Evolutionary conservation across 331 rosid species (phyloP).

Genomic region (Erythrophleum ivorense): DNA sequence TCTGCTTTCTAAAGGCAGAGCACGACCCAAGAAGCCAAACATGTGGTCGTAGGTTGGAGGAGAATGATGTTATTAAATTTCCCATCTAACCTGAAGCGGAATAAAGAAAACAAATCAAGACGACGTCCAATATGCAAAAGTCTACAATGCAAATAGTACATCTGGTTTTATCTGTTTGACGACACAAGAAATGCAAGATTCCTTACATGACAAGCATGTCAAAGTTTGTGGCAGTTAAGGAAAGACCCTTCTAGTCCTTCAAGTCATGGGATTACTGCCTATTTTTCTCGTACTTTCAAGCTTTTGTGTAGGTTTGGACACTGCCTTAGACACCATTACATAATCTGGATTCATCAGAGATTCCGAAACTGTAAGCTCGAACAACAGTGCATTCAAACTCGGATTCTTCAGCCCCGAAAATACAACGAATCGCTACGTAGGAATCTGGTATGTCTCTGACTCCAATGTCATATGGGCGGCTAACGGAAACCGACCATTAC

Average conservation of each 20-base stretch:
- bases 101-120: neutral
- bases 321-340: neutral
- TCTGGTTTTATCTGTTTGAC: neutral
- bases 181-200: too few relatives aligned
- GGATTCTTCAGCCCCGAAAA: constrained; percentile 30
- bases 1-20: neutral
- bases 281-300: too few relatives aligned
- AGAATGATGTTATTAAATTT: neutral
- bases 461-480: neutral
- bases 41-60: neutral
- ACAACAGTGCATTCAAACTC: neutral
- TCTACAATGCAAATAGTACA: neutral
- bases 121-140: neutral
- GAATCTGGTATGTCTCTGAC: constrained; percentile 23
- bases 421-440: neutral
- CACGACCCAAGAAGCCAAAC: neutral
- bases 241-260: neutral
- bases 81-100: too few relatives aligned
- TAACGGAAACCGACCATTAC: constrained; percentile 28
- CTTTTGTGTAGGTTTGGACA: neutral
- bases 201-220: too few relatives aligned
- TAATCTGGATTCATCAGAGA: neutral
- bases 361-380: neutral
- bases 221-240: too few relatives aligned
- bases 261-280: neutral